A percentile compares a stretch with the other conserved stretches of the same genome.
Evolutionary conservation across 305 asterid species (phyloP).

Genomic region (Stenogyne calaminthoides): DNA sequence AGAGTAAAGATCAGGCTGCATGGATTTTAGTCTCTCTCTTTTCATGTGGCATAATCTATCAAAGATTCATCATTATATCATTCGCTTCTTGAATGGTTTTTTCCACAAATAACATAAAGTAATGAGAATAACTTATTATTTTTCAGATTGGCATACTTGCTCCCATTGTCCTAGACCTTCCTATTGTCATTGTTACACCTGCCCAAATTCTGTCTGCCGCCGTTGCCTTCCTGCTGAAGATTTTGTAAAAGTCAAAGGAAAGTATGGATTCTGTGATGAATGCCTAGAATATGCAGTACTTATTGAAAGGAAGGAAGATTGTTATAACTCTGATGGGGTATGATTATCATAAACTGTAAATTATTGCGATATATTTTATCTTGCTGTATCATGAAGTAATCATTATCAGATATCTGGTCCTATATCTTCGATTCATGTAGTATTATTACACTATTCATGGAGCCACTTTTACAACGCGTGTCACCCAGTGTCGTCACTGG

Average conservation of each 20-base stretch:
- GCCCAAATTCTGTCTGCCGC: conserved; percentile 60
- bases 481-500: neutral
- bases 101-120: too few relatives aligned
- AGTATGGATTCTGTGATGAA: conserved; percentile 64
- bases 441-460: neutral
- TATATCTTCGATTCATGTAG: conserved; percentile 8
- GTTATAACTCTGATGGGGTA: conserved; percentile 86
- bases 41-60: too few relatives aligned
- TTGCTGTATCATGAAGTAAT: neutral
- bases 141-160: conserved; percentile 86
- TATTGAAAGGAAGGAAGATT: conserved; percentile 57
- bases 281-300: conserved; percentile 73
- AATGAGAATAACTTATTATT: conserved; percentile 22
- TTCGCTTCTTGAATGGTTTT: too few relatives aligned
- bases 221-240: conserved; percentile 45
- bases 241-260: conserved; percentile 53
- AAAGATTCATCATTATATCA: conserved; percentile 2
- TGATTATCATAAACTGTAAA: conserved; percentile 30
- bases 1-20: neutral
- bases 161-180: conserved; percentile 46
- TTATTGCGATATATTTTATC: neutral
- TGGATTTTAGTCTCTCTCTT: too few relatives aligned
- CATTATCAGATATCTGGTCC: conserved; percentile 8
- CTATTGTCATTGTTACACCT: conserved; percentile 64
- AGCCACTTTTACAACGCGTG: neutral